Percentiles rank a stretch among this genome's conserved stretches.
Evolutionary conservation across 106 monocot genomes (phyloP).

Genomic region (Chionographis japonica): DNA sequence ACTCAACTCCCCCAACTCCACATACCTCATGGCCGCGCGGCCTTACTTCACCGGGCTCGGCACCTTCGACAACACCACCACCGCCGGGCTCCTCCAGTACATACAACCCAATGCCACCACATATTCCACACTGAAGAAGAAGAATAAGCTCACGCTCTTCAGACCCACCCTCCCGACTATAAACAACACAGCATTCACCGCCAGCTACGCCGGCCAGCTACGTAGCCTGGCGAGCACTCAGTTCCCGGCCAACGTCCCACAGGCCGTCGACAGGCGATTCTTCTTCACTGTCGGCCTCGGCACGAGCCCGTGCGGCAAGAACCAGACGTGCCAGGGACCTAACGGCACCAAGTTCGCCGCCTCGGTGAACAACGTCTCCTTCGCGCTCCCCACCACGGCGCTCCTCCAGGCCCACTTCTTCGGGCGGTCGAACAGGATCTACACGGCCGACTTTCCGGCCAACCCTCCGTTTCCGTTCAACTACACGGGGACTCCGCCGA

Average conservation of each 20-base stretch:
- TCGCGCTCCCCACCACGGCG: constrained; percentile 21
- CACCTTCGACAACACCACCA: constrained; percentile 31
- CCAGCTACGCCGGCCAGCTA: constrained; percentile 20
- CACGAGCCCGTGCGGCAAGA: constrained; percentile 20
- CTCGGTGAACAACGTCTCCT: constrained; percentile 29
- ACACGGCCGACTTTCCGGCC: constrained; percentile 21
- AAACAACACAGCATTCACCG: constrained; percentile 27
- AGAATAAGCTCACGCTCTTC: constrained; percentile 12
- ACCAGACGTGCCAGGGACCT: constrained; percentile 37
- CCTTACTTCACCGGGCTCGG: constrained; percentile 28
- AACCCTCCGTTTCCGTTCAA: constrained; percentile 23
- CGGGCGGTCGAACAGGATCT: constrained; percentile 12
- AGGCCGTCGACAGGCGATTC: constrained; percentile 19
- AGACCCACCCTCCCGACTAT: constrained; percentile 16
- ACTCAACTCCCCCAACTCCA: constrained; percentile 1
- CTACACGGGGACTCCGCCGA: constrained; percentile 38
- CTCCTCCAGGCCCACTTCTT: constrained; percentile 29
- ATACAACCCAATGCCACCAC: background rate
- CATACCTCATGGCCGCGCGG: constrained; percentile 26
- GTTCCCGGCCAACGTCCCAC: constrained; percentile 25
- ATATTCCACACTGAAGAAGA: too few relatives aligned
- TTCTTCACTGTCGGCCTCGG: constrained; percentile 39
- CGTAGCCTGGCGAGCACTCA: constrained; percentile 18
- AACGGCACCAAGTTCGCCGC: constrained; percentile 29
- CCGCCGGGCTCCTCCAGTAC: constrained; percentile 28